Base-by-base conservation (phyloP, 2,329 filamentous ascomycete species). In the Talaromyces amestolkiae region DNA sequence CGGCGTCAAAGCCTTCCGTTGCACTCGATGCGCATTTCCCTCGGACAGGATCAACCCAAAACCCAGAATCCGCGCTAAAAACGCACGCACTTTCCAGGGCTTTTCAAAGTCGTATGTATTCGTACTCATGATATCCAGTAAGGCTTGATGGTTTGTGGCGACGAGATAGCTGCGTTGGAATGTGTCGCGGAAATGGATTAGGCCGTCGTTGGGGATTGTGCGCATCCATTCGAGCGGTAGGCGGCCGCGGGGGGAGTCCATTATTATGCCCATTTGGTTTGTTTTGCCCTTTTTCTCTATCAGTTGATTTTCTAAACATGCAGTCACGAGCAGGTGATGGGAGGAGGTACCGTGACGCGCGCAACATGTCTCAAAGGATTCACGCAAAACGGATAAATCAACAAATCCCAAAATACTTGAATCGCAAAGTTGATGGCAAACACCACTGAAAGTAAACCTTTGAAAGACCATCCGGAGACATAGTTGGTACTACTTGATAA, bases 91-190 rank as follows among this genome's bases (percentile, higher is more conserved):
- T 53, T 74, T 75, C 54, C 72, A 72, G 5, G 83, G 83, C 69
- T 86, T 86, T 69, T 84, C 81, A 59, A 84, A 85, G 66, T 86
- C 83, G 64, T 86, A 85, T 3, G 79, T 80, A 45, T 81, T 82
- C 47, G 82, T 79, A 43, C 83, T 83, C 64, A 86, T 78, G 11
- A 86, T 76, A 41, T 85, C 84, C n/a, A 81, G 75, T 5, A 85
- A 69, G 2, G 81, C 79, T 58, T 77, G 72, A 56, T 76, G 76
- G 49, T 71, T 77, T 0, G 76, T 78, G 1, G 72, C 69, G 6
- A 78, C 27, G 6, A 77, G 67, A 43, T 70, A 70, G 39, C 70
- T 72, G 13, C 69, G 68, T 64, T 83, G 82, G 70, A 85, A 79
- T 49, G 79, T 72, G 70, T 81, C 79, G 19, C 78, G 77, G 69